These are phyloP conservation scores for Aurantiochytrium sp. DNA, from an alignment of 108 stramenopile genomes.

Conservation along the genomic window DNA sequence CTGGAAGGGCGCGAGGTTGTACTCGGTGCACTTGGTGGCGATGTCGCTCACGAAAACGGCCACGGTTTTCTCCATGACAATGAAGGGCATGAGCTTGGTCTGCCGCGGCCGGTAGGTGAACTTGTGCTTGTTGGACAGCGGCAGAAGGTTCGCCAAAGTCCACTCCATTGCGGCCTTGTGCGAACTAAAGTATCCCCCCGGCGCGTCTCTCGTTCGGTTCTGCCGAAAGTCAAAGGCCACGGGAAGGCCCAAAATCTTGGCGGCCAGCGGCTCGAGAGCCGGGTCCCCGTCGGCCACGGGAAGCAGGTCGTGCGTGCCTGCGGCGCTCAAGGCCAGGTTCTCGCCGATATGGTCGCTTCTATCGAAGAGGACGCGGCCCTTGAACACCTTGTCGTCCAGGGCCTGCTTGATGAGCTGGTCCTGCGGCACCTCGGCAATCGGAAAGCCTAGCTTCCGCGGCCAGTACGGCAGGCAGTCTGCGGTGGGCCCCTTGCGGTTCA, in stretches of 20 bases:
- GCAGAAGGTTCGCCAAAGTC: neutral
- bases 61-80: neutral
- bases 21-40: neutral
- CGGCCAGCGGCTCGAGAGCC: neutral
- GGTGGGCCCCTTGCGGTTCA: neutral
- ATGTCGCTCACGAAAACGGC: neutral
- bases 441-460: neutral
- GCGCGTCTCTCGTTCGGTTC: neutral
- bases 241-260: neutral
- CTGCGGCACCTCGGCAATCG: neutral
- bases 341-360: neutral
- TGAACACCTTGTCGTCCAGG: neutral
- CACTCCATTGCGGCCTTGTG: neutral
- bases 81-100: neutral
- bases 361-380: neutral
- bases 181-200: neutral
- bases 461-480: slow-evolving; percentile 13
- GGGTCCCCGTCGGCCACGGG: neutral
- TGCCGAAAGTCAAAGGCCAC: slow-evolving; percentile 10
- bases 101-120: neutral
- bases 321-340: neutral
- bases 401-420: neutral
- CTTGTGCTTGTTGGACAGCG: neutral
- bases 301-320: neutral
- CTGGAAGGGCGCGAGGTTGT: neutral